Conservation (phyloP, 495 filamentous ascomycete genomes). For the Pyrenula aspistea region DNA sequence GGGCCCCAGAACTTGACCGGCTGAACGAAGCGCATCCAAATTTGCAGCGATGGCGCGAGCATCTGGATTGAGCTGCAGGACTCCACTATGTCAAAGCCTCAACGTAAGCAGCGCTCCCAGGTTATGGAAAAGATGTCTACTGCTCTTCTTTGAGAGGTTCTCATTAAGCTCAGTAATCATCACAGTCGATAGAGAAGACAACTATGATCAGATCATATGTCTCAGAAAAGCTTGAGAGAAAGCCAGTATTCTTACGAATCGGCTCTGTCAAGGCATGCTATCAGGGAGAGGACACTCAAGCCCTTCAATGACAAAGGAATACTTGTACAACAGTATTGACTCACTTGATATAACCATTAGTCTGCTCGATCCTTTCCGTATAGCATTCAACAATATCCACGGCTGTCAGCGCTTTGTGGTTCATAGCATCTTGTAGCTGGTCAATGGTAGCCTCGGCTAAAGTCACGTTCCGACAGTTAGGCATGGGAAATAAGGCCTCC, state of each 20-base stretch:
- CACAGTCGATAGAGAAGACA: too few relatives aligned
- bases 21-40: conserved; percentile 45
- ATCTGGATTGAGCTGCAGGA: conserved; percentile 54
- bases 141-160: too few relatives aligned
- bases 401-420: conserved; percentile 28
- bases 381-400: conserved; percentile 40
- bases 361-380: conserved; percentile 38
- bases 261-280: too few relatives aligned
- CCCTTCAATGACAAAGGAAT: too few relatives aligned
- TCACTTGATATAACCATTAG: conserved; percentile 47
- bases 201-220: too few relatives aligned
- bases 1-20: conserved; percentile 41
- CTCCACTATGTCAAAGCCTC: conserved; percentile 25
- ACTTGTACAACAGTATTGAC: conserved; percentile 1
- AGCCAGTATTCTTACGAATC: too few relatives aligned
- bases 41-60: conserved; percentile 40
- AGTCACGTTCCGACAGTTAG: conserved; percentile 42
- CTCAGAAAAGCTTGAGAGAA: too few relatives aligned
- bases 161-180: too few relatives aligned
- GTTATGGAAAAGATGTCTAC: too few relatives aligned
- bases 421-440: conserved; percentile 33
- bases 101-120: too few relatives aligned
- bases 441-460: conserved; percentile 54
- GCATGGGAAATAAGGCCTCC: conserved; percentile 42
- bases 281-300: too few relatives aligned